A percentile compares a stretch with the other conserved stretches of the same genome.
phyloP scores from a whole-genome alignment of 257 asterid species.

The Marsdenia floribunda region DNA sequence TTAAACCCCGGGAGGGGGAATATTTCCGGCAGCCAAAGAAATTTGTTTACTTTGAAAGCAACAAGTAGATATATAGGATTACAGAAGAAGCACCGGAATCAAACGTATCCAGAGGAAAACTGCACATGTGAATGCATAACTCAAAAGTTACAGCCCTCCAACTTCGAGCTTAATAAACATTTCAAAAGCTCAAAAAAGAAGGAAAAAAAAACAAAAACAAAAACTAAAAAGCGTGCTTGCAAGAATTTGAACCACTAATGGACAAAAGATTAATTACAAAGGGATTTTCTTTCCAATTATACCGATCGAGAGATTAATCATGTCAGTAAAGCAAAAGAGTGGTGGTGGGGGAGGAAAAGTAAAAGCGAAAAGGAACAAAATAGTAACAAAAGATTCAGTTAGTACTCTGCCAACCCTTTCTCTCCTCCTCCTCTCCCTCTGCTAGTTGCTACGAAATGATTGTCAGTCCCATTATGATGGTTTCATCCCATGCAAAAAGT shows the following conservation, averaged over 20 bases:
- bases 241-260: neutral
- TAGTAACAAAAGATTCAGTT: conserved; percentile 16
- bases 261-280: conserved; percentile 18
- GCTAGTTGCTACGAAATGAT: conserved; percentile 31
- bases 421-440: neutral
- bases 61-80: too few relatives aligned
- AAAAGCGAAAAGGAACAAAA: neutral
- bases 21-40: too few relatives aligned
- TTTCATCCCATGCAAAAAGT: conserved; percentile 36
- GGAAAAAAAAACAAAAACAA: neutral
- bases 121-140: neutral
- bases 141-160: neutral
- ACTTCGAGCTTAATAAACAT: neutral
- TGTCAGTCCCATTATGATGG: conserved; percentile 26
- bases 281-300: conserved; percentile 11
- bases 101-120: neutral
- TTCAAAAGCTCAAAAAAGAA: neutral
- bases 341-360: neutral
- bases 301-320: conserved; percentile 12
- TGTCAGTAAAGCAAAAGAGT: conserved; percentile 11
- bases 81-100: neutral
- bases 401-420: neutral
- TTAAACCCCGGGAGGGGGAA: too few relatives aligned
- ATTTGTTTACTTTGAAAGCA: too few relatives aligned
- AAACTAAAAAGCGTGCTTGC: neutral